These are phyloP conservation scores for Phaffomyces antillensis DNA, from an alignment of 805 yeast species.

Conservation along the genomic window DNA sequence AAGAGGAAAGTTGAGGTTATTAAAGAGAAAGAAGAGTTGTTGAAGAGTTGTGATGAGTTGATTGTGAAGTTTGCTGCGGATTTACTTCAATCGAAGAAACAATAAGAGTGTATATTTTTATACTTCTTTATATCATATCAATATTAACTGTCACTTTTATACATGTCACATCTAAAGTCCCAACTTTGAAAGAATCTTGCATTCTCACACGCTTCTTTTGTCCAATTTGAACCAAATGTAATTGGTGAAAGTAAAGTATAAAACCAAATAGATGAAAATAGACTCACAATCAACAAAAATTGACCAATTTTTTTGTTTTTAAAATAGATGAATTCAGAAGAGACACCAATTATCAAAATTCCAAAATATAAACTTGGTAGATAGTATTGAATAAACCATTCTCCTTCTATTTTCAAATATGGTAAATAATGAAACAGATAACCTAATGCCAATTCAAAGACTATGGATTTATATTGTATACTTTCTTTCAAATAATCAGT, in stretches of 20 bases:
- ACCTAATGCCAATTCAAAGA: conserved; percentile 35
- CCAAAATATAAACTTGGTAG: conserved; percentile 44
- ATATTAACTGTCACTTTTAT: conserved; percentile 4
- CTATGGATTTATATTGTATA: conserved; percentile 13
- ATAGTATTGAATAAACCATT: conserved; percentile 39
- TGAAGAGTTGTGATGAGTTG: conserved; percentile 56
- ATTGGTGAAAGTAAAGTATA: conserved; percentile 34
- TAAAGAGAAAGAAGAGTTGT: conserved; percentile 54
- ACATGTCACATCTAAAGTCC: conserved; percentile 36
- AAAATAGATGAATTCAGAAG: conserved; percentile 33
- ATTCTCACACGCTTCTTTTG: conserved; percentile 29
- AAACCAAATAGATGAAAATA: conserved; percentile 11
- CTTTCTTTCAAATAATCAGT: conserved; percentile 11
- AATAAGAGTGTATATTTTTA: too few relatives aligned
- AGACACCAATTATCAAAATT: conserved; percentile 37
- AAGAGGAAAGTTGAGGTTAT: conserved; percentile 48
- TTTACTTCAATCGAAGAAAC: conserved; percentile 28
- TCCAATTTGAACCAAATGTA: conserved; percentile 43
- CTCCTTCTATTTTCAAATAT: conserved; percentile 30
- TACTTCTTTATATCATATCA: not conserved
- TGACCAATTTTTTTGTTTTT: conserved; percentile 25
- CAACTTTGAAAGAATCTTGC: conserved; percentile 32
- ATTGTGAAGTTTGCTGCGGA: conserved; percentile 43
- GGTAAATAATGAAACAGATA: conserved; percentile 56
- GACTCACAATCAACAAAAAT: conserved; percentile 16